Percentiles rank a stretch among this genome's conserved stretches.
These are phyloP conservation scores for Prillingera fragicola DNA, from an alignment of 1,284 basidiomycete genomes.

Conservation along the genomic window DNA sequence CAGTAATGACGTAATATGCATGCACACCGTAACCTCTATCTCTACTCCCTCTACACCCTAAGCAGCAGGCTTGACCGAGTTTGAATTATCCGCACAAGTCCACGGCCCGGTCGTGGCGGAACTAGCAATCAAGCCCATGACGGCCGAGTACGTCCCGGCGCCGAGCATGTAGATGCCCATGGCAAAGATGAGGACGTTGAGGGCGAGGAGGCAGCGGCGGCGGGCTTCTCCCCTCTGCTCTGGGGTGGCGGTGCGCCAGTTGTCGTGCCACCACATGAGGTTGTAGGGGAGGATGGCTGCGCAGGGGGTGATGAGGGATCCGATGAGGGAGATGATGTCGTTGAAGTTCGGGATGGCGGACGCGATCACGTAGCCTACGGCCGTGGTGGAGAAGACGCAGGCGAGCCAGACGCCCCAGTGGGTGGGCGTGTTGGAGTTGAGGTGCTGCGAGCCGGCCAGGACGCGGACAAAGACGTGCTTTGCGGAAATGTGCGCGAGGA, in stretches of 20 bases:
- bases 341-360: conserved; percentile 15
- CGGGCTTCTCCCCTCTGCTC: too few species aligned
- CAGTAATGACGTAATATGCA: too few species aligned
- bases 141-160: not conserved
- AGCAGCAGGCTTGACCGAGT: too few species aligned
- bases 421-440: conserved; percentile 55
- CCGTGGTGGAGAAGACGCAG: conserved; percentile 39
- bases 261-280: conserved; percentile 29
- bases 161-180: not conserved
- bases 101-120: not conserved
- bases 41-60: too few species aligned
- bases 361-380: conserved; percentile 6
- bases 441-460: conserved; percentile 55
- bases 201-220: too few species aligned
- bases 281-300: conserved; percentile 8
- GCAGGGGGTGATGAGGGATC: conserved; percentile 14
- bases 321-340: conserved; percentile 20
- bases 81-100: not conserved
- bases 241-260: conserved; percentile 10
- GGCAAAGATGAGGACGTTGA: not conserved
- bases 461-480: conserved; percentile 60
- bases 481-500: conserved; percentile 43
- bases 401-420: conserved; percentile 57
- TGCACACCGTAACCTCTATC: too few species aligned
- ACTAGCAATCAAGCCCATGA: not conserved